Percentiles rank a stretch among this genome's conserved stretches.
phyloP scores from a whole-genome alignment of 177 flowering plant genomes.

The Vitis hybrid region DNA sequence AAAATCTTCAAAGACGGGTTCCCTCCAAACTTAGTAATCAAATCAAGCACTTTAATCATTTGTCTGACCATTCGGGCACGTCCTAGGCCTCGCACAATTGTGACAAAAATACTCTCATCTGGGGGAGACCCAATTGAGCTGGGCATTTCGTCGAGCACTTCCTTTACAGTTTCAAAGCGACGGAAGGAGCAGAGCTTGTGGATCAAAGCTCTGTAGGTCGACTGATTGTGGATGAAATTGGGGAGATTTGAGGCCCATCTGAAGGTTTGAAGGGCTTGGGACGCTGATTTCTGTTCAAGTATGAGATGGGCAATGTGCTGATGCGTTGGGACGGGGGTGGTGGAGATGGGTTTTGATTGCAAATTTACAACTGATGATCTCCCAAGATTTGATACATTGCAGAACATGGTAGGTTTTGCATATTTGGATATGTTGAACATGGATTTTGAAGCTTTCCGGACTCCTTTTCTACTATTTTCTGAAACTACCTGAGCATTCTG shows the following conservation, averaged over 20 bases:
- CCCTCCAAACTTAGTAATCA: slow-evolving; percentile 38
- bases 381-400: not conserved
- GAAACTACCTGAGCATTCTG: no score
- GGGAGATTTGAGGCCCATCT: slow-evolving; percentile 79
- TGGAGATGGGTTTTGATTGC: slow-evolving; percentile 26
- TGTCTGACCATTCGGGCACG: slow-evolving; percentile 50
- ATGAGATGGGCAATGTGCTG: slow-evolving; percentile 66
- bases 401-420: slow-evolving; percentile 3
- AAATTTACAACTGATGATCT: not conserved
- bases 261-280: slow-evolving; percentile 71
- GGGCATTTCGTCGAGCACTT: slow-evolving; percentile 86
- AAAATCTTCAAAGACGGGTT: slow-evolving; percentile 63
- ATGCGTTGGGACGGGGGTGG: slow-evolving; percentile 46
- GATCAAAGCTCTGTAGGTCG: slow-evolving; percentile 76
- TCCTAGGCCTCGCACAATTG: slow-evolving; percentile 65
- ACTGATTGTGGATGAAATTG: slow-evolving; percentile 59
- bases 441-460: no score
- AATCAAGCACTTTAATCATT: slow-evolving; percentile 52
- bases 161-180: slow-evolving; percentile 48
- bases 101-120: slow-evolving; percentile 67
- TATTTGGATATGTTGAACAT: slow-evolving; percentile 12
- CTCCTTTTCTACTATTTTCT: no score
- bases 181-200: slow-evolving; percentile 74
- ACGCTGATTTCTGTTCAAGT: slow-evolving; percentile 58
- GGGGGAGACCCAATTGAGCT: slow-evolving; percentile 55